Evolutionary conservation across 2,329 filamentous ascomycete species (phyloP).

Genomic region (Aureobasidium leucospermi): DNA sequence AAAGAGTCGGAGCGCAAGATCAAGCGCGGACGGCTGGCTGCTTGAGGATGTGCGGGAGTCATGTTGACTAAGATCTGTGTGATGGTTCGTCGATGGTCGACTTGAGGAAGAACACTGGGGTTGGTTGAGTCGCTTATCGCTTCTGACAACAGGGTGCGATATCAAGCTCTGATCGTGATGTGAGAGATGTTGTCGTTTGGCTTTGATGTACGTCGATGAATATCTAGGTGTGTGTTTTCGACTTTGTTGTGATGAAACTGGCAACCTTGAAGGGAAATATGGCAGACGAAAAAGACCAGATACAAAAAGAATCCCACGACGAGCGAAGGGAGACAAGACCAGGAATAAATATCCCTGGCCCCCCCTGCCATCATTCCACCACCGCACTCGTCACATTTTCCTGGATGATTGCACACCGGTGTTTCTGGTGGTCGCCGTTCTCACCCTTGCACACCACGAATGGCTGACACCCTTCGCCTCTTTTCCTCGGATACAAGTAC

Average conservation of each 20-base stretch:
- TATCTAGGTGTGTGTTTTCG: no score
- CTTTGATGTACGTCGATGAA: no score
- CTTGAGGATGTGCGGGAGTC: constrained; percentile 15
- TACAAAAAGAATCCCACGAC: neutral
- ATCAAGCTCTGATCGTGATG: no score
- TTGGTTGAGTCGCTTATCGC: neutral
- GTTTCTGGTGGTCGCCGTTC: no score
- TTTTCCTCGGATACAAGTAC: neutral
- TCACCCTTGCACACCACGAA: neutral
- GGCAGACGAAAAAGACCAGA: neutral
- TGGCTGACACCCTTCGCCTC: neutral
- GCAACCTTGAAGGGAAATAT: neutral
- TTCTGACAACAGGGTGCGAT: neutral
- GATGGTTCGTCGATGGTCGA: neutral
- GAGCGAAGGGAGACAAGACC: neutral
- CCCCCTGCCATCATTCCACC: neutral
- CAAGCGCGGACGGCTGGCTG: constrained; percentile 10
- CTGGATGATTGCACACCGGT: no score
- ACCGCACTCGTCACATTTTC: neutral
- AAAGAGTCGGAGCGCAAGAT: constrained; percentile 16
- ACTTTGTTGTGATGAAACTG: no score
- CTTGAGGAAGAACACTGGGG: no score
- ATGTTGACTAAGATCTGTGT: constrained; percentile 6
- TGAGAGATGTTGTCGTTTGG: no score
- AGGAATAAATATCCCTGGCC: neutral